Evolutionary conservation across 495 filamentous ascomycete genomes (phyloP).

Genomic region (Xylaria grammica): DNA sequence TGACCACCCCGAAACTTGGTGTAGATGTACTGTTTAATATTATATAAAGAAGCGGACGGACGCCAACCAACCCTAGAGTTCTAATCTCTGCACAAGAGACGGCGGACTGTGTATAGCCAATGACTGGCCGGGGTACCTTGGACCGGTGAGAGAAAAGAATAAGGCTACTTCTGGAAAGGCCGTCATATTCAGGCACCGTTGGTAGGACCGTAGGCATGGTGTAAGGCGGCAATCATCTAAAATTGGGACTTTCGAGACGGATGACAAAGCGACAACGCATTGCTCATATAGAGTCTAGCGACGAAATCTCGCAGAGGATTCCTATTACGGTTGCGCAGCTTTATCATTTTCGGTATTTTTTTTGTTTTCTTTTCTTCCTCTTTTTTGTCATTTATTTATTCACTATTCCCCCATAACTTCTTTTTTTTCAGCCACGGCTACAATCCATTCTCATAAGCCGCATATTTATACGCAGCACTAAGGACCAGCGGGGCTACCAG

Average conservation of each 20-base stretch:
- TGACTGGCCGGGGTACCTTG: constrained; percentile 6
- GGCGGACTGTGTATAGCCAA: constrained; percentile 12
- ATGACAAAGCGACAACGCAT: constrained; percentile 16
- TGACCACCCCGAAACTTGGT: constrained; percentile 41
- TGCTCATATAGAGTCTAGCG: constrained; percentile 24
- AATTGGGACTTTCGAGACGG: constrained; percentile 13
- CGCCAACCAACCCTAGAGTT: constrained; percentile 19
- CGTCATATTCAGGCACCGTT: constrained; percentile 3
- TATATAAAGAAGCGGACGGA: constrained; percentile 37
- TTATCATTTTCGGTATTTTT: constrained; percentile 21
- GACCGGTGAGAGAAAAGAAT: constrained; percentile 6
- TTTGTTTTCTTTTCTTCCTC: constrained; percentile 12
- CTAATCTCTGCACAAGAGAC: constrained; percentile 12
- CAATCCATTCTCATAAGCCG: constrained; percentile 11
- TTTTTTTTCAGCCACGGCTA: constrained; percentile 1
- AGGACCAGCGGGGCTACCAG: constrained; percentile 14
- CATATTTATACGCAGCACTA: constrained; percentile 12
- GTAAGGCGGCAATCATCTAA: constrained; percentile 11
- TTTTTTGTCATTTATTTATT: constrained; percentile 19
- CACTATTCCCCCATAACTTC: background rate
- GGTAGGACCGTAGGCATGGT: constrained; percentile 17
- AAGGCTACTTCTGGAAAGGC: constrained; percentile 21
- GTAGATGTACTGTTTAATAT: constrained; percentile 48
- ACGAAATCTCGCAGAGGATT: constrained; percentile 14
- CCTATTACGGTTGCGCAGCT: constrained; percentile 17